Evolutionary conservation across 768 basidiomycete genomes (phyloP).

Genomic region (Xanthoconium purpureum): DNA sequence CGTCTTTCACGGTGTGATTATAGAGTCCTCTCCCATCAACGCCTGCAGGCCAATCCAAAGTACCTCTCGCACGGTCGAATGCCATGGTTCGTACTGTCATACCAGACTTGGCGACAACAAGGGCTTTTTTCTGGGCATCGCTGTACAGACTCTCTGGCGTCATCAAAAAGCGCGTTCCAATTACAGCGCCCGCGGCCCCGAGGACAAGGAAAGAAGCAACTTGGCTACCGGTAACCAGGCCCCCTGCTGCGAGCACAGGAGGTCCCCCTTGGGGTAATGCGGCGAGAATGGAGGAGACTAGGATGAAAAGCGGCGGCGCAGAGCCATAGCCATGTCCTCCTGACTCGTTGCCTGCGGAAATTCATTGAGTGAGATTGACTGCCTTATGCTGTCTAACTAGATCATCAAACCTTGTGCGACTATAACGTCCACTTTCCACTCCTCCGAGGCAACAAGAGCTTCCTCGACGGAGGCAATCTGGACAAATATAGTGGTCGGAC

Average conservation of each 20-base stretch:
- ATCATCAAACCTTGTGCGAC: slow-evolving; percentile 66
- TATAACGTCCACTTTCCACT: slow-evolving; percentile 72
- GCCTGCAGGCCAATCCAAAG: slow-evolving; percentile 56
- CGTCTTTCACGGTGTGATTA: slow-evolving; percentile 55
- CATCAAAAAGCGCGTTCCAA: slow-evolving; percentile 75
- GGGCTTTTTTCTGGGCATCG: slow-evolving; percentile 49
- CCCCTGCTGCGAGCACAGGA: slow-evolving; percentile 72
- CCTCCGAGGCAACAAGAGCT: slow-evolving; percentile 54
- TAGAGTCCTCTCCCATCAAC: slow-evolving; percentile 52
- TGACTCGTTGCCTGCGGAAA: slow-evolving; percentile 61
- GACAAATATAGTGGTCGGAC: slow-evolving; percentile 57
- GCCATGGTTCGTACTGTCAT: slow-evolving; percentile 57
- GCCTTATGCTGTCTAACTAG: not conserved
- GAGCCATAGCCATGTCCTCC: slow-evolving; percentile 69
- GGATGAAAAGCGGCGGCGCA: slow-evolving; percentile 57
- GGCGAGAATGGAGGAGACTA: slow-evolving; percentile 55
- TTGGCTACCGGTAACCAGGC: slow-evolving; percentile 61
- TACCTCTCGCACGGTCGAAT: slow-evolving; percentile 57
- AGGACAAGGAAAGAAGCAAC: slow-evolving; percentile 62
- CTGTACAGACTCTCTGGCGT: slow-evolving; percentile 62
- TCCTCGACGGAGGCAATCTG: slow-evolving; percentile 62
- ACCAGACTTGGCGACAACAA: slow-evolving; percentile 45
- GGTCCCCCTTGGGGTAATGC: slow-evolving; percentile 42
- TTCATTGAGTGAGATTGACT: slow-evolving; percentile 1
- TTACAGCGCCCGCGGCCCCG: slow-evolving; percentile 64